Evolutionary conservation across 1,284 basidiomycete species (phyloP), one percentile per base, ranked within the genome.

Genomic region (Heterobasidion occidentale): DNA sequence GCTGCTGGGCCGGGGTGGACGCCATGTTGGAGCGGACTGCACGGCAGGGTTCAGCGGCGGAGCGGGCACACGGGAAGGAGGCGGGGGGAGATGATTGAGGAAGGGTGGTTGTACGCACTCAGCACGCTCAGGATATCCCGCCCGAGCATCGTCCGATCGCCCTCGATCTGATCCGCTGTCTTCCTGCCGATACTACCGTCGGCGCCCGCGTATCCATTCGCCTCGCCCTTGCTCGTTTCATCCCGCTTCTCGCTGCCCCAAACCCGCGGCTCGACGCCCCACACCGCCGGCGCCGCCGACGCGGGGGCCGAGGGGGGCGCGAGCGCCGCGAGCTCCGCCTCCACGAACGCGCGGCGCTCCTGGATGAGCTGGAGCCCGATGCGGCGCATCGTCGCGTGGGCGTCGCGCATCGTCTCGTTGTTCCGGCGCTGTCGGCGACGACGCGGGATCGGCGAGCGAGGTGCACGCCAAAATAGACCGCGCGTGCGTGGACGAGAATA

Each of bases 21-120:
- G 79, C 74, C 61, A 80, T 68, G 65, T 86, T 86, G 4, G 84
- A 84, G 49, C 77, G 78, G 58, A 88, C 84, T 84, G 60, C 36
- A 42, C 34, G 36, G 36, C 20, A 9, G 14, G n/a, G 51, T 19
- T 36, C 27, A 42, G n/a, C 38, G n/a, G n/a, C 5, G 38, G 38
- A 42, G 38, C 12, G 38, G 38, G 38, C 2, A 42, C 38, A 42
- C 4, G 38, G 5, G 27, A 35, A 20, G 8, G 53, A n/a, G 46
- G 12, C 45, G 56, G 33, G 38, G 42, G 51, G 47, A 47, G 54
- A 19, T 17, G 20, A 46, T 36, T 9, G 45, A 44, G 51, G 34
- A 46, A 44, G 19, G 19, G 34, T 38, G 69, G 27, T 27, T 27
- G 27, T 27, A 27, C 78, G 60, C 59, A 83, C 83, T 76, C 48